Base-by-base conservation (phyloP, 805 yeast genomes). In the Schwanniomyces pseudopolymorphus region DNA sequence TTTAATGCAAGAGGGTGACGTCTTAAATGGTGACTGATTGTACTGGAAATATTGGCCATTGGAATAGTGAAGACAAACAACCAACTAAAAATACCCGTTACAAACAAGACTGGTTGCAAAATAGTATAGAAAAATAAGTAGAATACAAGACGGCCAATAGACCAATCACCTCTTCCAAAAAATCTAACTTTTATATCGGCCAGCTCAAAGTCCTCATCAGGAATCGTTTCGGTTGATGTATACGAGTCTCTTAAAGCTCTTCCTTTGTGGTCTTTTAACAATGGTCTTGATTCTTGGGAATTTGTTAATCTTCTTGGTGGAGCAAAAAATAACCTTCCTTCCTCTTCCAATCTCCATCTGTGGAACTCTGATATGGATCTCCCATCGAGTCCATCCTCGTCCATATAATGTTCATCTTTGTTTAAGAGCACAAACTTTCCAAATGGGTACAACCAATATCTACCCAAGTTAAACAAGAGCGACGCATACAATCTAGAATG, bases 131-230 rank as follows among this genome's bases (percentile, higher is more conserved):
- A 91, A 53, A 80, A 79, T 2, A 83, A 1, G 59, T 83, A 94
- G 59, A 89, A 92, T 10, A 84, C 60, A 21, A 92, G 76, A 52
- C 98, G 76, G 1, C 96, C 96, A 16, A 83, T 60, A 14, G 85
- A 83, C 98, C 98, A 94, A 54, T 82, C 71, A 31, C 98, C 98
- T 63, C 98, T 77, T 28, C 98, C 98, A 63, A 94, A 92, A 42
- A 81, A 72, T 48, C 98, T 77, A 19, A 64, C 61, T 63, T 71
- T 67, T 60, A 80, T 62, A 55, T 66, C 70, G 47, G 56, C 61
- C 36, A 28, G 38, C 39, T 58, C 55, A 10, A 45, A 52, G 22
- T 50, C 52, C 16, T 56, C 60, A 6, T 51, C 60, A 19, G 31
- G 33, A 66, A 57, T 41, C 4, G 57, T 58, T 24, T 40, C 51